Conservation (phyloP, 2,329 filamentous ascomycete species). For the Balansia obtecta region DNA sequence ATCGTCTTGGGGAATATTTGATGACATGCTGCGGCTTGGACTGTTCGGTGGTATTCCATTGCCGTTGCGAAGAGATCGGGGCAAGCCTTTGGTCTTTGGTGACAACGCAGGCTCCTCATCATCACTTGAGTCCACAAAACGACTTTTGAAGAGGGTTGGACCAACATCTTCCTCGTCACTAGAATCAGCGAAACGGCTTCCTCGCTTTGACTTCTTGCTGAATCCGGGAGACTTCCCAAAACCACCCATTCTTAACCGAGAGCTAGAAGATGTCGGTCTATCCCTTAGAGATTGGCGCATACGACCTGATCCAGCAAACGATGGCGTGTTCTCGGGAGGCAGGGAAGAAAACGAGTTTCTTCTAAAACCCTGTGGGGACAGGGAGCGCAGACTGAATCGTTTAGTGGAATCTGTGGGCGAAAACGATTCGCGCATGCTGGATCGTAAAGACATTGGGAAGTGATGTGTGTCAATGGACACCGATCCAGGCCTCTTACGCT, state of each 20-base stretch:
- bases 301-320: constrained; percentile 15
- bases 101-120: constrained; percentile 9
- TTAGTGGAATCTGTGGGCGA: constrained; percentile 28
- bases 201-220: constrained; percentile 25
- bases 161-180: constrained; percentile 43
- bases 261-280: constrained; percentile 19
- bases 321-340: constrained; percentile 21
- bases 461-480: constrained; percentile 33
- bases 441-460: constrained; percentile 66
- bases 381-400: constrained; percentile 57
- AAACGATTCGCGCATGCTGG: constrained; percentile 12
- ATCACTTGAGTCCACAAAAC: constrained; percentile 36
- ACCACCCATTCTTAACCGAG: constrained; percentile 25
- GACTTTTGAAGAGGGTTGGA: constrained; percentile 34
- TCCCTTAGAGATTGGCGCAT: constrained; percentile 36
- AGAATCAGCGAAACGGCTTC: constrained; percentile 47
- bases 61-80: constrained; percentile 18
- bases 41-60: constrained; percentile 5
- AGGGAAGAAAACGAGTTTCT: constrained; percentile 27
- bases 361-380: constrained; percentile 50
- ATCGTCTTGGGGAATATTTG: constrained; percentile 48
- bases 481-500: constrained; percentile 40
- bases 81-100: constrained; percentile 21
- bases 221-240: constrained; percentile 29
- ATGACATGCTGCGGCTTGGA: constrained; percentile 22